Evolutionary conservation across 352 stramenopile genomes (phyloP), one percentile per base, ranked within the genome.

Genomic region (Pythium folliculosum): DNA sequence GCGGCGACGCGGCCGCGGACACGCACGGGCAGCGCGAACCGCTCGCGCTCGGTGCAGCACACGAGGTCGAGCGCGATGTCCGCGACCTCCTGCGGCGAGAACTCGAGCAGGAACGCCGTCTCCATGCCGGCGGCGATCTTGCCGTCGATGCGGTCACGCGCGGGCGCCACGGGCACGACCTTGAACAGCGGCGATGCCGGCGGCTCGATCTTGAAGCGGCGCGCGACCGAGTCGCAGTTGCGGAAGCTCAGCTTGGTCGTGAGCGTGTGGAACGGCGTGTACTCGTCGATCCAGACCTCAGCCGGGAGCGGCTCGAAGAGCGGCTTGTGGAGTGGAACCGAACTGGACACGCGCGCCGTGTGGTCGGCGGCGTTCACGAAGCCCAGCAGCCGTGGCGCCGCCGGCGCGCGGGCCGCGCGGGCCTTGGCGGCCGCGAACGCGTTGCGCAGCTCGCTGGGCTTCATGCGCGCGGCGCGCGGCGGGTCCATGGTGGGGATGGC

Each of bases 111-210:
- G 71, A 97, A 99, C 60, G 67, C 78, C 21, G 97, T 75, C 55
- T 98, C 92, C 92, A 98, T 98, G n/a, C 96, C 95, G 1, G 95
- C 81, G 0, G 95, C 94, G 54, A 98, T 80, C 67, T 95, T 95
- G 23, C 86, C 81, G 43, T 92, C 81, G 25, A 90, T 69, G 3
- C 77, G 69, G 21, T 73, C 67, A 45, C 47, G 72, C 14, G 43
- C 25, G 30, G 22, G 68, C 12, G 64, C 37, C 14, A 60, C 69
- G 2, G 75, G 56, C 21, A 72, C 6, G 22, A 99, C 73, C n/a
- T 79, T 77, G 64, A 98, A 98, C 59, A 96, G 90, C 19, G 88
- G 92, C 10, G 85, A 94, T 62, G 94, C 79, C 14, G 88, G 81
- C 47, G 82, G 71, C 22, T 97, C 77, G 48, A 98, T 86, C 65